Evolutionary conservation across 192 early-diverging fungal genomes (phyloP), one percentile per base, ranked within the genome.

Genomic region (Phycomyces nitens): DNA sequence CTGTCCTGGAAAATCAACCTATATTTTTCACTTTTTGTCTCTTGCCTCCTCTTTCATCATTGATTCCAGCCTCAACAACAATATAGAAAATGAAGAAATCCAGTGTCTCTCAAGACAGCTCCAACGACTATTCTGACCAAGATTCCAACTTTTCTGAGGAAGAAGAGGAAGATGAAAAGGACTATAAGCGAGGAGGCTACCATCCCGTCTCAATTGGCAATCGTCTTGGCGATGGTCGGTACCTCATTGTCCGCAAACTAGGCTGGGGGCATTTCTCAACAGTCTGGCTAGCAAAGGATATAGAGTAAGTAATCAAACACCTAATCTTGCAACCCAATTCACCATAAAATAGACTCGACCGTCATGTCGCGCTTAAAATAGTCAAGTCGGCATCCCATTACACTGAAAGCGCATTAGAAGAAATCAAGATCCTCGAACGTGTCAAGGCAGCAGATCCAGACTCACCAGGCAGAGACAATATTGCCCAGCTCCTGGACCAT

Each of bases 181-280:
- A 97, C 71, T 97, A 94, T 70, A 82, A 84, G 74, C 88, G 90
- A 72, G 93, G 94, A 60, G 95, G 95, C 3, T 98, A 98, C 75
- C 94, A 98, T 63, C 88, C 93, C 5, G 84, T 95, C 29, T 73
- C 83, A 44, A 81, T 94, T 26, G 92, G 89, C 9, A 94, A 98
- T 68, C 60, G 47, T 34, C 93, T 91, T 71, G 84, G 88, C 58
- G 80, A 88, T 12, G 78, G 80, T n/a, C 80, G 89, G n/a, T 98
- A 98, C 77, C 73, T 76, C 18, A 79, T 95, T n/a, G 65, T 95
- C 40, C 84, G 90, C 62, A 98, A 98, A 70, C 82, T 98, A 26
- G 96, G 96, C 20, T 98, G 94, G 94, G 96, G 96, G 20, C 94
- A 96, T 63, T 98, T 98, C 62, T 95, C 93, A n/a, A 98, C 96